Percentiles rank a stretch among this genome's conserved stretches.
Evolutionary conservation across 2,329 filamentous ascomycete species (phyloP).

Genomic region (Plectosphaerella cucumerina): DNA sequence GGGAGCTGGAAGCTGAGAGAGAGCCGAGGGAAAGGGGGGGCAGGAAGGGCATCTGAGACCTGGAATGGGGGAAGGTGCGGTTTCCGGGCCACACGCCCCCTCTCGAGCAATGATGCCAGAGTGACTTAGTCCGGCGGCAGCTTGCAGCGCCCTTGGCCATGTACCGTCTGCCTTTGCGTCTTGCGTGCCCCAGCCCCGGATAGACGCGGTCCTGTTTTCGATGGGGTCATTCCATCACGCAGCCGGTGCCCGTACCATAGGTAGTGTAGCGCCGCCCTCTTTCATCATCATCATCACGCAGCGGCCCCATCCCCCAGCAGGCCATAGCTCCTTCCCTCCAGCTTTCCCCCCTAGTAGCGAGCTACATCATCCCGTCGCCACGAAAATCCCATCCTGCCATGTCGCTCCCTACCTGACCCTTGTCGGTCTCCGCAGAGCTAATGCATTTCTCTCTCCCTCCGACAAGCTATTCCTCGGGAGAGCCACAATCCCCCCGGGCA

Average conservation of each 20-base stretch:
- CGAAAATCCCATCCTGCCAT: no score
- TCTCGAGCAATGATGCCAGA: background rate
- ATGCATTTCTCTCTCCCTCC: no score
- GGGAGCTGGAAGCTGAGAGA: constrained; percentile 6
- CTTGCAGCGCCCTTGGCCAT: no score
- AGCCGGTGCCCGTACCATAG: background rate
- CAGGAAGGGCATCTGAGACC: background rate
- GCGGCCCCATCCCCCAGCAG: background rate
- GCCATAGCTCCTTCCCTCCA: no score
- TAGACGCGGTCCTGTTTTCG: background rate
- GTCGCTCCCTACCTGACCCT: no score
- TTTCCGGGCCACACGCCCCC: background rate
- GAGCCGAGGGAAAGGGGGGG: background rate
- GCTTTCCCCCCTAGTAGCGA: no score
- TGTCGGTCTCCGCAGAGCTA: no score
- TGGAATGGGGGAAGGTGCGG: background rate
- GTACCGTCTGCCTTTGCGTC: no score
- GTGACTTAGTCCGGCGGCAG: no score
- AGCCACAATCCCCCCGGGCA: no score
- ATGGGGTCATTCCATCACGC: background rate
- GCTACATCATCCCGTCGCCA: no score
- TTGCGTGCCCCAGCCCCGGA: background rate
- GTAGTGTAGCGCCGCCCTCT: background rate
- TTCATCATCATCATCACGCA: constrained; percentile 1
- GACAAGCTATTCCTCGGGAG: no score